Evolutionary conservation across 306 rosid species (phyloP).

Genomic region (Urtica urens): DNA sequence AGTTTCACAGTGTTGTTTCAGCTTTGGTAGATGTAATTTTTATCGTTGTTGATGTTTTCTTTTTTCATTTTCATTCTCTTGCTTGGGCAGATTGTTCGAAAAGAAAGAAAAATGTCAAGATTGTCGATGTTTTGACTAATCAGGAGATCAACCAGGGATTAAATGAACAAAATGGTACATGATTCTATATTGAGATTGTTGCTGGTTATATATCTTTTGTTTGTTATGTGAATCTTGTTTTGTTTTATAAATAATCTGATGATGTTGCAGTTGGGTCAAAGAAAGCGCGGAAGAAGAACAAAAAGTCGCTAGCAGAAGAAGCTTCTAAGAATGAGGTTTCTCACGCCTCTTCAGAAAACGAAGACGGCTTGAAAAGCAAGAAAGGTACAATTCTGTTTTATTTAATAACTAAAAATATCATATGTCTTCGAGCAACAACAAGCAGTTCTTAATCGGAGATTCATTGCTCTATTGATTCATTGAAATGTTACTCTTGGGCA

Average conservation of each 20-base stretch:
- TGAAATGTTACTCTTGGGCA: neutral
- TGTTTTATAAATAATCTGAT: neutral
- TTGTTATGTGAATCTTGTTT: neutral
- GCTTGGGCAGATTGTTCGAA: constrained; percentile 24
- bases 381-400: constrained; percentile 14
- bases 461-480: constrained; percentile 1
- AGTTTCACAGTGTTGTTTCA: neutral
- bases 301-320: constrained; percentile 17
- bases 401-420: constrained; percentile 1
- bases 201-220: neutral
- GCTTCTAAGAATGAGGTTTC: constrained; percentile 20
- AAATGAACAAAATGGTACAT: constrained; percentile 26
- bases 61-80: neutral
- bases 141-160: constrained; percentile 18
- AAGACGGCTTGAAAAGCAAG: constrained; percentile 38
- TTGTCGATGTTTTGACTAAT: constrained; percentile 10
- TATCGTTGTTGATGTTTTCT: neutral
- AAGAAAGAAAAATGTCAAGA: constrained; percentile 24
- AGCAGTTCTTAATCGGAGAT: neutral
- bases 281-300: constrained; percentile 40
- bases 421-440: neutral
- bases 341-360: constrained; percentile 33
- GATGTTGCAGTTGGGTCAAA: constrained; percentile 42
- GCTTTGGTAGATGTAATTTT: neutral
- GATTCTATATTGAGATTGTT: neutral